These are phyloP conservation scores for Camptophora hylomeconis DNA, from an alignment of 2,329 filamentous ascomycete species.

Conservation along the genomic window DNA sequence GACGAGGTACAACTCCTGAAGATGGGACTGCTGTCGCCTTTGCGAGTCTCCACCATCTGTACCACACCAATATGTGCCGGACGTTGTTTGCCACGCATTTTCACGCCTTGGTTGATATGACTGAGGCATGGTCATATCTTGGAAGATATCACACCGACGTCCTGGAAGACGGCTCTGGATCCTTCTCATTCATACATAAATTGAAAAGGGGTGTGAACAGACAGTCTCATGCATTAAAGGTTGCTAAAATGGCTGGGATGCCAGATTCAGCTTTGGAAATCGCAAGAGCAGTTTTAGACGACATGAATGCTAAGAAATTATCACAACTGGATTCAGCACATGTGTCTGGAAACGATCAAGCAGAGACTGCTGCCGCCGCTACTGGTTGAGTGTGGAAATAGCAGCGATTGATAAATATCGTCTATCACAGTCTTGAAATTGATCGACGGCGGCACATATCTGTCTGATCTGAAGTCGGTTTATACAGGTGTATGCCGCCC, in stretches of 20 bases:
- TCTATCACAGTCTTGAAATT: too few species aligned
- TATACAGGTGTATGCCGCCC: too few species aligned
- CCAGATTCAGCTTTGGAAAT: conserved; percentile 58
- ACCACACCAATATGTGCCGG: conserved; percentile 62
- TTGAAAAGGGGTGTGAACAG: conserved; percentile 72
- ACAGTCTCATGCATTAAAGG: conserved; percentile 82
- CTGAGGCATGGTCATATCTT: conserved; percentile 43
- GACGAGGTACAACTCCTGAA: conserved; percentile 82
- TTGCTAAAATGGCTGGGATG: conserved; percentile 75
- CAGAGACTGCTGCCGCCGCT: too few species aligned
- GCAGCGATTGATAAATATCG: not conserved
- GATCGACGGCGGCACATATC: too few species aligned
- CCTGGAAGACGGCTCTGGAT: conserved; percentile 54
- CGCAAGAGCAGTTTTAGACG: conserved; percentile 37
- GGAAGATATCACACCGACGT: conserved; percentile 84
- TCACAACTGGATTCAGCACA: too few species aligned
- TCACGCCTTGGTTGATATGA: conserved; percentile 70
- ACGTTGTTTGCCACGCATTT: conserved; percentile 94
- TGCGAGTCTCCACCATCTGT: conserved; percentile 74
- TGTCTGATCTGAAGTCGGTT: too few species aligned
- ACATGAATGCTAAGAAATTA: too few species aligned
- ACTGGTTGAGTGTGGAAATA: conserved; percentile 1
- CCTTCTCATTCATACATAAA: conserved; percentile 76
- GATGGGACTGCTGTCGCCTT: conserved; percentile 85
- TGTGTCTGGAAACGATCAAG: too few species aligned